phyloP scores from a whole-genome alignment of 2,329 filamentous ascomycete genomes.

The Botrytis squamosa region DNA sequence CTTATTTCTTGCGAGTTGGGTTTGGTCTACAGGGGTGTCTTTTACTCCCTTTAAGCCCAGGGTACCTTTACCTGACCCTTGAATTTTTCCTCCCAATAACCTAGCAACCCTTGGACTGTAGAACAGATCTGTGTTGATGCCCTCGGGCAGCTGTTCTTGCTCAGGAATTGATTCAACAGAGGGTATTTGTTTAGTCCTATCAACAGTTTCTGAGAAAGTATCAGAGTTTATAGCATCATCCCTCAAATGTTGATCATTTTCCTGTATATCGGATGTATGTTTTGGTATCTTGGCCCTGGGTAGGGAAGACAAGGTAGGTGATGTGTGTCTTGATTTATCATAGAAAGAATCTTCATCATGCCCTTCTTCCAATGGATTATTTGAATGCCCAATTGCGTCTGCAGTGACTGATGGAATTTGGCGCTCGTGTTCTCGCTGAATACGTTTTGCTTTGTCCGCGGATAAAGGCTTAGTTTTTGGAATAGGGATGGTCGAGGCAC shows the following conservation, averaged over 20 bases:
- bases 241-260: slow-evolving; percentile 27
- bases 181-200: slow-evolving; percentile 22
- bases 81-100: slow-evolving; percentile 50
- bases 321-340: slow-evolving; percentile 47
- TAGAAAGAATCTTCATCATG: slow-evolving; percentile 57
- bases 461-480: slow-evolving; percentile 38
- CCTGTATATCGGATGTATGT: slow-evolving; percentile 42
- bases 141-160: slow-evolving; percentile 52
- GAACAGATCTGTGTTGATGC: slow-evolving; percentile 60
- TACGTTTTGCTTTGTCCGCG: slow-evolving; percentile 45
- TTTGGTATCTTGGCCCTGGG: slow-evolving; percentile 57
- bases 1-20: slow-evolving; percentile 34
- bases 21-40: slow-evolving; percentile 41
- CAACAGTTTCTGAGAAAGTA: slow-evolving; percentile 39
- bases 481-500: slow-evolving; percentile 44
- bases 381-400: slow-evolving; percentile 41
- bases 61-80: slow-evolving; percentile 24
- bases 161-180: slow-evolving; percentile 36
- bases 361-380: slow-evolving; percentile 30
- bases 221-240: slow-evolving; percentile 34
- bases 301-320: slow-evolving; percentile 50
- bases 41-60: slow-evolving; percentile 40
- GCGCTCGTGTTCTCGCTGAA: slow-evolving; percentile 50
- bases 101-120: slow-evolving; percentile 57
- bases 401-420: slow-evolving; percentile 53